Conservation (phyloP, 176 grass and related monocot genomes). For the Aegilops sharonensis region DNA sequence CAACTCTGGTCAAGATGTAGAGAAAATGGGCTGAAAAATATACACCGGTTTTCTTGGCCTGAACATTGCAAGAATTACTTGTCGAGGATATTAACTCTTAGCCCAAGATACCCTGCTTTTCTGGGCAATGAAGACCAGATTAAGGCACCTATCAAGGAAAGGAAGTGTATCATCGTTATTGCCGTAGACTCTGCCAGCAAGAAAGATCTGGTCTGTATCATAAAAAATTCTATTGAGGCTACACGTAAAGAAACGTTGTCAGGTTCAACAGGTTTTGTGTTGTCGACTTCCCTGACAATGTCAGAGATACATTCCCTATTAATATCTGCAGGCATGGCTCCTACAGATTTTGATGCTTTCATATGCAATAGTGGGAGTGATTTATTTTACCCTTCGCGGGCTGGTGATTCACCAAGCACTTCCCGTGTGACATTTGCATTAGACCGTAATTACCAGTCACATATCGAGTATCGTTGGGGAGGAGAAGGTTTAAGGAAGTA, state of each 20-base stretch:
- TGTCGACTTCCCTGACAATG: slow-evolving; percentile 56
- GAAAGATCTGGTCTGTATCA: slow-evolving; percentile 43
- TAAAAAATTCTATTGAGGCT: slow-evolving; percentile 57
- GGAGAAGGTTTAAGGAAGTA: slow-evolving; percentile 92
- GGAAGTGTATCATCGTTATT: slow-evolving; percentile 50
- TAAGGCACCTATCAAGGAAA: slow-evolving; percentile 28
- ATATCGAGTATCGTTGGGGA: slow-evolving; percentile 92
- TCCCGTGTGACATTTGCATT: slow-evolving; percentile 64
- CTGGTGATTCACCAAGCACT: slow-evolving; percentile 60
- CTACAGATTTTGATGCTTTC: slow-evolving; percentile 93
- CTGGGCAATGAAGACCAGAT: slow-evolving; percentile 32
- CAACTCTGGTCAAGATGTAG: slow-evolving; percentile 67
- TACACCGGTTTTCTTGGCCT: slow-evolving; percentile 76
- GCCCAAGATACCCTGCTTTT: slow-evolving; percentile 39
- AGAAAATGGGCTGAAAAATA: slow-evolving; percentile 71
- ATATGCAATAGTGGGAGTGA: slow-evolving; percentile 98
- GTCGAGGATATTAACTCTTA: slow-evolving; percentile 57
- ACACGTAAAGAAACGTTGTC: slow-evolving; percentile 35
- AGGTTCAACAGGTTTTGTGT: slow-evolving; percentile 43
- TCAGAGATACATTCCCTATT: slow-evolving; percentile 67
- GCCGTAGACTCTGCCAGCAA: slow-evolving; percentile 59
- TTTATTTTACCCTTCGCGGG: slow-evolving; percentile 67
- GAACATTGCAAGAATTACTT: slow-evolving; percentile 83
- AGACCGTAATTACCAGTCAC: slow-evolving; percentile 69
- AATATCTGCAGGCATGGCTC: slow-evolving; percentile 50